Evolutionary conservation across 352 stramenopile genomes (phyloP), one percentile per base, ranked within the genome.

Genomic region (Pythium aristosporum): DNA sequence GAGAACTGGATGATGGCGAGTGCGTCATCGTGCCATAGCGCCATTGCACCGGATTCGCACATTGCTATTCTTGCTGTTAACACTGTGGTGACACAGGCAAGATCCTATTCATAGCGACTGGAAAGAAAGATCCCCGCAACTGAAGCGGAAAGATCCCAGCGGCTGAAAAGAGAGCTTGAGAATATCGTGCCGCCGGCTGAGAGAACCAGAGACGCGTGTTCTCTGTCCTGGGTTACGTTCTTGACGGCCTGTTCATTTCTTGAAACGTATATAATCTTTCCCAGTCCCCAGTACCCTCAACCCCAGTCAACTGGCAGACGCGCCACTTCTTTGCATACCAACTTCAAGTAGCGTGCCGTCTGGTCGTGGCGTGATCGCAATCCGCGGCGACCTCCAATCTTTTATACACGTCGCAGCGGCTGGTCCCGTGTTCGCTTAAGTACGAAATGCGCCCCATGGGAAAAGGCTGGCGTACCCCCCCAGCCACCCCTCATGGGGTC

Each of bases 251-350:
- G 50, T 42, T 57, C 32, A 13, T 44, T 28, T 20, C 32, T 36
- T 18, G 50, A 43, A 61, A 67, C 61, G 32, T 67, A 30, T 67
- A 67, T 67, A 21, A 57, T 18, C 37, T 67, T 9, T 12, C 61
- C 44, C 61, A 67, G 61, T 51, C 28, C 10, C 3, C 13, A 7
- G 1, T 7, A 46, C 39, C 16, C 11, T 10, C 61, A 61, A 67
- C 51, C 23, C n/a, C 7, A 67, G 55, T 3, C 28, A 52, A 50
- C 51, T 59, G 58, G 47, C 37, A 66, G 60, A 59, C 36, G 42
- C 8, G 42, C 25, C 44, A 50, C 30, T 6, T 41, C 1, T n/a
- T 16, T 8, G 25, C 21, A 62, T 68, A 67, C 34, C 25, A 44
- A 63, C 61, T 44, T 61, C 47, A 58, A 68, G 44, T 58, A 4